Percentiles rank a stretch among this genome's conserved stretches.
Conservation (phyloP, 2,329 filamentous ascomycete genomes). For the Neurospora sp. region DNA sequence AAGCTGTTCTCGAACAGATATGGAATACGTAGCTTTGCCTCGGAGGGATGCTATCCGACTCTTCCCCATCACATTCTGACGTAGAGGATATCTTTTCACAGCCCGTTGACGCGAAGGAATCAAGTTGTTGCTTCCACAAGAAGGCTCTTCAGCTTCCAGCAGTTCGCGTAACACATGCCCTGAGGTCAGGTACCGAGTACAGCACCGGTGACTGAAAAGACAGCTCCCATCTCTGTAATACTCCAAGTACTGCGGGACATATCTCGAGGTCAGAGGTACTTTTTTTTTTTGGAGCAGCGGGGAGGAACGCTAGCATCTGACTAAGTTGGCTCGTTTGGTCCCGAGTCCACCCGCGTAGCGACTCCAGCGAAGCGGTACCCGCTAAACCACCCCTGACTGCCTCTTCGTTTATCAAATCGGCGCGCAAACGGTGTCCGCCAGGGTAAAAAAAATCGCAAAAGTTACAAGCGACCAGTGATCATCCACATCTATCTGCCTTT, state of each 20-base stretch:
- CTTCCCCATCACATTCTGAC: background rate
- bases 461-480: background rate
- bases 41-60: background rate
- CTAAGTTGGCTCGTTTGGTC: conserved; percentile 3
- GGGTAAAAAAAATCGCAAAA: conserved; percentile 5
- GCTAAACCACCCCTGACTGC: background rate
- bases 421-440: background rate
- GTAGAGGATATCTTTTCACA: background rate
- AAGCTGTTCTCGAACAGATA: background rate
- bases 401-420: background rate
- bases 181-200: background rate
- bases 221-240: background rate
- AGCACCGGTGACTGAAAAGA: background rate
- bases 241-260: background rate
- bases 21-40: background rate
- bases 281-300: conserved; percentile 1
- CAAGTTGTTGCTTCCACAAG: too few species aligned
- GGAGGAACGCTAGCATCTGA: conserved; percentile 4
- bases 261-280: background rate
- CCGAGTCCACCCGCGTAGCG: conserved; percentile 16
- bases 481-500: background rate
- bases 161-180: background rate
- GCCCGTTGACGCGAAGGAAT: background rate
- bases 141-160: background rate
- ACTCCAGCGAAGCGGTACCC: background rate